Base-by-base conservation (phyloP, 2,329 filamentous ascomycete genomes). In the Xylaria sp. region DNA sequence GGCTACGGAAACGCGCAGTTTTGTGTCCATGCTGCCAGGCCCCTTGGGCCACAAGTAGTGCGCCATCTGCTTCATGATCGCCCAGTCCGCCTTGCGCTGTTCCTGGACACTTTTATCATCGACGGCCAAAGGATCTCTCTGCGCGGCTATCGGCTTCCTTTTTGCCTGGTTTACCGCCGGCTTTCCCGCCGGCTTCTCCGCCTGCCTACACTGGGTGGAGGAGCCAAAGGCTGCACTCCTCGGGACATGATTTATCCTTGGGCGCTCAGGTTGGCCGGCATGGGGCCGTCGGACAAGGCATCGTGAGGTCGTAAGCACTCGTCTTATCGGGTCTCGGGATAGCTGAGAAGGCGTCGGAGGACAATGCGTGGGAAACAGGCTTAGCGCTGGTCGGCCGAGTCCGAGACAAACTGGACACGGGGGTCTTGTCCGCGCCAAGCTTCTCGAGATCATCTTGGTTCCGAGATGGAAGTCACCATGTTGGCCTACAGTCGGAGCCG, bases 11-110 rank as follows among this genome's bases (percentile, higher is more conserved):
- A 99, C 96, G 71, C 96, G 90, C 71, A 94, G 83, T 79, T 97
- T 93, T 3, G 94, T 97, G 65, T 90, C 90, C 76, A 92, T 81
- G 78, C 92, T 81, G 77, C 92, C 93, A 20, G 66, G 66, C 80
- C 94, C 90, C 84, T 96, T 97, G 25, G 96, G 96, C 96, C 96
- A 99, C 25, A 99, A 84, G 81, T 99, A 99, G 71, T 91, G 91
- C 69, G 92, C 91, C 95, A 99, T 98, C 80, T 99, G 95, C 82
- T 92, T 97, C 86, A 99, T 96, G 74, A 99, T 99, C 57, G 94
- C 94, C 95, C 95, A 98, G 78, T 99, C 96, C 9, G 94, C 95
- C 82, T 94, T 97, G 75, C 96, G 90, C 86, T 99, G 97, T 82
- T 98, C 93, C 76, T 94, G 90, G 23, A 90, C 91, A 60, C 89